Conservation (phyloP, 2,329 filamentous ascomycete genomes). For the Trichoderma sp. region DNA sequence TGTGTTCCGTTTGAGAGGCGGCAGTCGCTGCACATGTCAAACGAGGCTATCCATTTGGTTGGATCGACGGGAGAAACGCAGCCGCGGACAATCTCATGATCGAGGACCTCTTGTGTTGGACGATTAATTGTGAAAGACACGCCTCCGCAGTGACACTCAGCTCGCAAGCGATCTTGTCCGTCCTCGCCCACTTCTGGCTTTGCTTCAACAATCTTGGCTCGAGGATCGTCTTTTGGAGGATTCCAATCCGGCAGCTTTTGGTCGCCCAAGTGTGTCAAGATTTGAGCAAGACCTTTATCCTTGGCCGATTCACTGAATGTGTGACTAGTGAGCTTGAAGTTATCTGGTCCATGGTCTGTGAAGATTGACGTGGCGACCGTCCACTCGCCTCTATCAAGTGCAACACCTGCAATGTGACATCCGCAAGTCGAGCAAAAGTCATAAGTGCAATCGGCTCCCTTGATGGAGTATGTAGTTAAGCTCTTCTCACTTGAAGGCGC, state of each 20-base stretch:
- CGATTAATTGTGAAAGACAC: constrained; percentile 48
- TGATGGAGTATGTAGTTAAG: constrained; percentile 41
- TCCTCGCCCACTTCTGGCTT: constrained; percentile 36
- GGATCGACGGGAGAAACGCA: constrained; percentile 41
- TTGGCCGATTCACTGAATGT: constrained; percentile 40
- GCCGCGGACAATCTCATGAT: constrained; percentile 33
- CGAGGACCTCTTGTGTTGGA: constrained; percentile 36
- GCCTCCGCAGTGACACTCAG: constrained; percentile 49
- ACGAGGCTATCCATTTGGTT: constrained; percentile 44
- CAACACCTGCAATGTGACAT: constrained; percentile 45
- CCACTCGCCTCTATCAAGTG: constrained; percentile 39
- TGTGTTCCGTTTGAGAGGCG: constrained; percentile 46
- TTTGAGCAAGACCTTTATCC: constrained; percentile 40
- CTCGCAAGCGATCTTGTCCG: constrained; percentile 44
- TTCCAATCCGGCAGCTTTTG: constrained; percentile 39
- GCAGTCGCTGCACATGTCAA: constrained; percentile 49
- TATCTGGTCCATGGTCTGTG: constrained; percentile 36
- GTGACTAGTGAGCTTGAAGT: constrained; percentile 40
- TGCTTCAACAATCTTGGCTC: constrained; percentile 31
- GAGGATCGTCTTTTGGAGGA: constrained; percentile 34
- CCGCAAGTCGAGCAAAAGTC: constrained; percentile 50
- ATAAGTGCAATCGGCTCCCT: constrained; percentile 34
- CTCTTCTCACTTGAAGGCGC: constrained; percentile 40
- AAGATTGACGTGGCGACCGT: constrained; percentile 45
- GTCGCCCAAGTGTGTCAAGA: constrained; percentile 37